Base-by-base conservation (phyloP, 2,329 filamentous ascomycete genomes). In the Colletotrichum zoysiae region DNA sequence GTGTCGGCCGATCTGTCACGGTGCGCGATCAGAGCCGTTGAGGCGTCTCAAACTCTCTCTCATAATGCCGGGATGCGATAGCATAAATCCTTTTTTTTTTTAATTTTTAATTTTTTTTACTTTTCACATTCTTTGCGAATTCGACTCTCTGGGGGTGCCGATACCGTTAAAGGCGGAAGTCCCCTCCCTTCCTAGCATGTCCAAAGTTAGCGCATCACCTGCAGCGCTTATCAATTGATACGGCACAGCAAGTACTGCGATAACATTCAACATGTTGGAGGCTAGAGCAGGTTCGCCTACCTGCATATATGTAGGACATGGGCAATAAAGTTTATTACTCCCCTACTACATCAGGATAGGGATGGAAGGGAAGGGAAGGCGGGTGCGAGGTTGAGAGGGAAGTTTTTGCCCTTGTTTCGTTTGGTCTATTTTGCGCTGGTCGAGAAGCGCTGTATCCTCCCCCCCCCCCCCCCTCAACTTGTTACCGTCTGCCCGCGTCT, bases 391-490 rank as follows among this genome's bases (percentile, higher is more conserved):
- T 5, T 20, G 44, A 18, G 8, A 55, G 65, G 65, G 65, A 65
- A 71, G 65, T 56, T 70, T 71, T 71, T 71, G 65, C 70, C 70
- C 65, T 64, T 69, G 65, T 71, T 69, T 71, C 69, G 69, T 69
- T 71, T 71, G 59, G 42, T 50, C 53, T 50, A 46, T 48, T 48
- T 46, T 38, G 7, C 63, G 8, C 8, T n/a, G 35, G 2, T 53
- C 26, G 12, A 35, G 26, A 16, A n/a, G 23, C 38, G 46, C 57
- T 30, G 50, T n/a, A 18, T 40, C 51, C 33, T 33, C 51, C 51
- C 63, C 33, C 20, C 51, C 63, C 33, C 20, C 26, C 26, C 26
- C 26, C 26, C 1, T 26, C 42, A 26, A 3, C 1, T 30, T 26
- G 33, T 57, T 57, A 26, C 35, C 35, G 7, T 57, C n/a, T 33